A percentile compares a stretch with the other conserved stretches of the same genome.
These are phyloP conservation scores for Nidularia pulvinata DNA, from an alignment of 768 basidiomycete species.

Conservation along the genomic window DNA sequence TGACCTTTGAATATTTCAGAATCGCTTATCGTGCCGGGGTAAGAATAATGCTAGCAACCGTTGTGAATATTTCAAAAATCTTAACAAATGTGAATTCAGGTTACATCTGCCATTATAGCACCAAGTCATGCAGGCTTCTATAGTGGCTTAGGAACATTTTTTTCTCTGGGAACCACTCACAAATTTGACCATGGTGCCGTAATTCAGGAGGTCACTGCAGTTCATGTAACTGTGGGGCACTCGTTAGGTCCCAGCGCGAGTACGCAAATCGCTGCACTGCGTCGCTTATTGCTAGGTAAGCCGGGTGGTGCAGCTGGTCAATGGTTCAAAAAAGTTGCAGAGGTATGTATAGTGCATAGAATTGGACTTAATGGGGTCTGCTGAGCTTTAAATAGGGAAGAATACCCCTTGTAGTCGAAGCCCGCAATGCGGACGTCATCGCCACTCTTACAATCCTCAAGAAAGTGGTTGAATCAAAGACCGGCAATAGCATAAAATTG, in stretches of 20 bases:
- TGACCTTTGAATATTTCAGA: not conserved
- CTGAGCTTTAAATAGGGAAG: constrained; percentile 42
- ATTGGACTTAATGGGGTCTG: too few species aligned
- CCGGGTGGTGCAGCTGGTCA: constrained; percentile 31
- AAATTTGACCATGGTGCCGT: constrained; percentile 63
- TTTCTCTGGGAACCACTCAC: constrained; percentile 60
- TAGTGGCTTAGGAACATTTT: constrained; percentile 64
- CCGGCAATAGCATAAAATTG: constrained; percentile 41
- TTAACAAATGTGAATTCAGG: constrained; percentile 14
- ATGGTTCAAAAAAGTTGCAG: constrained; percentile 44
- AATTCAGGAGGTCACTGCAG: constrained; percentile 57
- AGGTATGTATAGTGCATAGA: constrained; percentile 19
- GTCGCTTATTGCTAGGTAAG: constrained; percentile 57
- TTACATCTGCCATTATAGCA: constrained; percentile 63
- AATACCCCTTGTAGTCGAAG: constrained; percentile 75
- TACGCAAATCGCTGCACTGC: constrained; percentile 77
- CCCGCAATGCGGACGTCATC: constrained; percentile 80
- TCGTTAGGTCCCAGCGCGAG: constrained; percentile 57
- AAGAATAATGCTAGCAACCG: not conserved
- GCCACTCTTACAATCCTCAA: constrained; percentile 75
- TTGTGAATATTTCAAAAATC: too few species aligned
- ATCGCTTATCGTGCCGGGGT: constrained; percentile 2
- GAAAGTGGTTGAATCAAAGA: constrained; percentile 52
- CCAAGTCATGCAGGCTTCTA: constrained; percentile 55
- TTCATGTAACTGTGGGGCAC: constrained; percentile 46